Evolutionary conservation across 2,329 filamentous ascomycete species (phyloP).

Genomic region (Beauveria sp.): DNA sequence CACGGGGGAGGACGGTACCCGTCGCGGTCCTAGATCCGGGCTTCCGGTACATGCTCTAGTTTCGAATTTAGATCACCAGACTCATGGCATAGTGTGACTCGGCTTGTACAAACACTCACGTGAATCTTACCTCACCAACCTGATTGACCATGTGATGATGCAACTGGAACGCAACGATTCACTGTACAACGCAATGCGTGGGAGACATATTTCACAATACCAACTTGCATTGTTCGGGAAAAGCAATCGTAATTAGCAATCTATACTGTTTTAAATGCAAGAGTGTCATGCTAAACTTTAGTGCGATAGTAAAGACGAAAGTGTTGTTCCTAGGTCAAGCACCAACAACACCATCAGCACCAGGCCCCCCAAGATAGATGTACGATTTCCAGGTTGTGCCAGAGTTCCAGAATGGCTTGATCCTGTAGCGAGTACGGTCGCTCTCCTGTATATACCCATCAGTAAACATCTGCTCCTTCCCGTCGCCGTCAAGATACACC

Average conservation of each 20-base stretch:
- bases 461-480: background rate
- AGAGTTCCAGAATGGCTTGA: conserved; percentile 13
- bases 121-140: background rate
- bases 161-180: background rate
- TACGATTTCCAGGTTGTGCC: conserved; percentile 15
- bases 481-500: conserved; percentile 12
- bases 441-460: conserved; percentile 13
- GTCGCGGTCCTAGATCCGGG: background rate
- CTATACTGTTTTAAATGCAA: background rate
- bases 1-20: background rate
- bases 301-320: background rate
- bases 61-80: background rate
- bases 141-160: background rate
- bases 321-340: conserved; percentile 3
- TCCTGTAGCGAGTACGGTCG: conserved; percentile 13
- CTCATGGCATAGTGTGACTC: background rate
- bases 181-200: background rate
- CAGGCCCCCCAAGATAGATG: conserved; percentile 16
- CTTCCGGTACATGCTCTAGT: conserved; percentile 4
- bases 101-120: background rate
- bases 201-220: background rate
- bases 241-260: no score
- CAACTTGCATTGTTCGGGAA: background rate
- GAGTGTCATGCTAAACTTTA: background rate
- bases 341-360: conserved; percentile 16